Conservation (phyloP, 2,329 filamentous ascomycete genomes). For the Cordyceps fumosorosea region DNA sequence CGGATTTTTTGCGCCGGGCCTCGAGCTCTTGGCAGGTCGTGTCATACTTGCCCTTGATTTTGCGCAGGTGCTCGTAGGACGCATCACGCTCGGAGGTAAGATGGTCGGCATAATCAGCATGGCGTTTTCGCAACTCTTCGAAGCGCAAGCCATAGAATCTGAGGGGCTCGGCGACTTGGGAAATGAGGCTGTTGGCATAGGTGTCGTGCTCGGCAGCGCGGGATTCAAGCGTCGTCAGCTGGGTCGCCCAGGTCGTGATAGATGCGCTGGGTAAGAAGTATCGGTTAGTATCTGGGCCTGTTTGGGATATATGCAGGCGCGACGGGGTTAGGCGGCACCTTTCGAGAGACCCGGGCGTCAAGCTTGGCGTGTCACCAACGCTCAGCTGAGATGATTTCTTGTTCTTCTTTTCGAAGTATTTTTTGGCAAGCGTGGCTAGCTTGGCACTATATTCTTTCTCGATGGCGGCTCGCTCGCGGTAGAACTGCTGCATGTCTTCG, state of each 20-base stretch:
- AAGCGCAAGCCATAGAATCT: slow-evolving; percentile 68
- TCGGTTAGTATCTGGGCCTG: background rate
- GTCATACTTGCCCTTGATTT: slow-evolving; percentile 91
- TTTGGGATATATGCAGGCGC: background rate
- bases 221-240: slow-evolving; percentile 82
- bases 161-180: slow-evolving; percentile 78
- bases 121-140: slow-evolving; percentile 87
- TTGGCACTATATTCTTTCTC: slow-evolving; percentile 96
- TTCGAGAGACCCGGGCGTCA: slow-evolving; percentile 93
- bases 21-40: slow-evolving; percentile 90
- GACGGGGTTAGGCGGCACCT: slow-evolving; percentile 44
- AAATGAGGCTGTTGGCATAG: slow-evolving; percentile 70
- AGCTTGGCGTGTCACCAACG: slow-evolving; percentile 84
- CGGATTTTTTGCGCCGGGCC: slow-evolving; percentile 87
- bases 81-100: slow-evolving; percentile 83
- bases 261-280: slow-evolving; percentile 60
- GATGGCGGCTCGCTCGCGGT: slow-evolving; percentile 86
- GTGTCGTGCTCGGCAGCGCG: slow-evolving; percentile 84
- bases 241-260: slow-evolving; percentile 92
- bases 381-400: slow-evolving; percentile 82
- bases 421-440: slow-evolving; percentile 81
- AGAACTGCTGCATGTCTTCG: slow-evolving; percentile 95
- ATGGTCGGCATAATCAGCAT: slow-evolving; percentile 81
- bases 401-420: slow-evolving; percentile 95
- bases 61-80: slow-evolving; percentile 78